Base-by-base conservation (phyloP, 1,284 basidiomycete species). In the Earliella scabrosa region DNA sequence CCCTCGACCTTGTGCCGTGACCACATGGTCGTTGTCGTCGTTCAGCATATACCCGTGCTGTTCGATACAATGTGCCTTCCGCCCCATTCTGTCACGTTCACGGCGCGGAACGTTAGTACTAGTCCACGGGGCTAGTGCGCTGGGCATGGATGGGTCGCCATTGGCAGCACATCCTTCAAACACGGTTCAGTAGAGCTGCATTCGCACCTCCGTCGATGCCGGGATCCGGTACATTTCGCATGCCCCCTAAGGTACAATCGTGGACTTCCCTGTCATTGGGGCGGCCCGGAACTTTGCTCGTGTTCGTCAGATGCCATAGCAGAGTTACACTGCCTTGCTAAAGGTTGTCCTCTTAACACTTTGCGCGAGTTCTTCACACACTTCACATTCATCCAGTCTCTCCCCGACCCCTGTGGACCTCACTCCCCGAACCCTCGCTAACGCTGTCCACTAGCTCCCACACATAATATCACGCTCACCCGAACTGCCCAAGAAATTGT, bases 391-490 rank as follows among this genome's bases (percentile, higher is more conserved):
- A 39, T 20, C 18, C 10, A 16, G 36, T 39, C 21, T 18, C 36
- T 20, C 18, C 20, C 36, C 14, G 21, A 29, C 32, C 20, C 44
- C 40, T 52, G 41, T 40, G 63, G 61, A 64, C 61, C 63, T 64
- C 63, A 24, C 27, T 26, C 45, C 32, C 26, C 38, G 16, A 54
- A 60, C 54, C 41, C n/a, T 45, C 23, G 24, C 56, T 65, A 52
- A 71, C 66, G 63, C 68, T 66, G 57, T 68, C 59, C 59, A 68
- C 52, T 75, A 90, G 92, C 92, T 14, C 88, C 92, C 27, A 95
- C 90, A 26, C 92, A 94, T 77, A 92, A 94, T 76, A 79, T 94
- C 54, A 95, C 92, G 38, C 84, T 95, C 56, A 91, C 88, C 16
- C 86, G 92, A 58, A 85, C 86, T 52, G 82, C 82, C 40, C 77